These are phyloP conservation scores for Auxenochlorella protothecoides DNA, from an alignment of 139 green algal species.

Conservation along the genomic window DNA sequence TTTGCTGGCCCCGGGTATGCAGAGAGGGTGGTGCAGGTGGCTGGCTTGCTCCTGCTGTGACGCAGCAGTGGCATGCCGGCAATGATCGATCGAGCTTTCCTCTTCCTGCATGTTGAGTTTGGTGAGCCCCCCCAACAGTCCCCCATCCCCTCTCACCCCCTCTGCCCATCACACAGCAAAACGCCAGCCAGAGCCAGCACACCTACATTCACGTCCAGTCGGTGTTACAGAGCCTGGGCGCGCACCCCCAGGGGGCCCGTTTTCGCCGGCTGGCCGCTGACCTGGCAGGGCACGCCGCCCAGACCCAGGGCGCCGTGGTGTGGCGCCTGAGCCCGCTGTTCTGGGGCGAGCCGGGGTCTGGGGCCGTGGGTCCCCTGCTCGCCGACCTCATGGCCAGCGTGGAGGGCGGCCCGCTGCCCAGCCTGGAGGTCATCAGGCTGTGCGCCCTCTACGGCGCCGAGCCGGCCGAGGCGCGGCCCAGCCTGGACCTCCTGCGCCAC, in stretches of 20 bases:
- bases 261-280: slow-evolving; percentile 45
- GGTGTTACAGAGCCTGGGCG: slow-evolving; percentile 13
- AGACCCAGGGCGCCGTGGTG: slow-evolving; percentile 12
- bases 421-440: slow-evolving; percentile 18
- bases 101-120: not conserved
- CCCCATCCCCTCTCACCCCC: not conserved
- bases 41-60: not conserved
- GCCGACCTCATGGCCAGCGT: slow-evolving; percentile 10
- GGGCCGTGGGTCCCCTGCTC: slow-evolving; percentile 4
- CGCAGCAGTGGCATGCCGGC: too few species aligned
- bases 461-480: slow-evolving; percentile 1
- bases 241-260: slow-evolving; percentile 15
- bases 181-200: slow-evolving; percentile 45
- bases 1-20: slow-evolving; percentile 10
- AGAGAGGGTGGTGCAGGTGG: slow-evolving; percentile 9
- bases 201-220: slow-evolving; percentile 50
- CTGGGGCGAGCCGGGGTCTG: slow-evolving; percentile 3
- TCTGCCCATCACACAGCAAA: slow-evolving; percentile 16
- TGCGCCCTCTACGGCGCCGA: slow-evolving; percentile 12
- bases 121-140: not conserved
- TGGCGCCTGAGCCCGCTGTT: slow-evolving; percentile 34
- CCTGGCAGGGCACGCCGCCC: slow-evolving; percentile 32
- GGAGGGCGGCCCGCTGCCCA: slow-evolving; percentile 8
- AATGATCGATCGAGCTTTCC: too few species aligned
- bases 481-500: slow-evolving; percentile 25